These are phyloP conservation scores for Cryptosporidium tyzzeri DNA, from an alignment of 169 alveolate species.

Conservation along the genomic window DNA sequence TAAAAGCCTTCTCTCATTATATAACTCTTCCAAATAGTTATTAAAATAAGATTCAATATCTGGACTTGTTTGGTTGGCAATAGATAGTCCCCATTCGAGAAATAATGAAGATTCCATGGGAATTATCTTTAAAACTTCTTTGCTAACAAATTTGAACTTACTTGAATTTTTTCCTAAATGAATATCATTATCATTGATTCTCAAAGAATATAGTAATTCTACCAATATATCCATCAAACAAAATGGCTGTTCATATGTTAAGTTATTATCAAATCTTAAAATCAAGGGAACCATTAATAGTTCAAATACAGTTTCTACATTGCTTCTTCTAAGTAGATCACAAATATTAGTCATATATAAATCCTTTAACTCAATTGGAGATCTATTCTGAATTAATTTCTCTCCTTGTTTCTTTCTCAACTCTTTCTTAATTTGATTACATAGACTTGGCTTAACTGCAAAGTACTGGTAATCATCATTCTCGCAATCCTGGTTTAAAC, in stretches of 20 bases:
- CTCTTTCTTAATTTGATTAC: constrained; percentile 4
- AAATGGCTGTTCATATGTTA: background rate
- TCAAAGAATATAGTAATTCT: constrained; percentile 29
- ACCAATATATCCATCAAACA: constrained; percentile 52
- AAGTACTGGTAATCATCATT: constrained; percentile 52
- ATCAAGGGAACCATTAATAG: background rate
- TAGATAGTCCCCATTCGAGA: constrained; percentile 61
- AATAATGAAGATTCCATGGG: constrained; percentile 51
- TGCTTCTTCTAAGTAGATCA: background rate
- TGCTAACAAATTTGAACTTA: constrained; percentile 9
- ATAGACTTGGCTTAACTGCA: background rate
- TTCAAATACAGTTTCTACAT: constrained; percentile 13
- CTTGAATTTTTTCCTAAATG: background rate
- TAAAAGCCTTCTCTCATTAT: background rate
- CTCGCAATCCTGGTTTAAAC: background rate
- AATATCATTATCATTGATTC: background rate
- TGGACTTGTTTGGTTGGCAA: constrained; percentile 28
- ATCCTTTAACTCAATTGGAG: background rate
- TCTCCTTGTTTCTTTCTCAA: background rate
- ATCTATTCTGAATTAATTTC: background rate
- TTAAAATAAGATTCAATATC: constrained; percentile 6
- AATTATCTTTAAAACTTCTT: constrained; percentile 8
- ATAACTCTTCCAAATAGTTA: background rate
- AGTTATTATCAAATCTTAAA: background rate
- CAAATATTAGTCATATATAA: background rate